Evolutionary conservation across 2,329 filamentous ascomycete species (phyloP), one percentile per base, ranked within the genome.

Genomic region (Claviceps cyperi): DNA sequence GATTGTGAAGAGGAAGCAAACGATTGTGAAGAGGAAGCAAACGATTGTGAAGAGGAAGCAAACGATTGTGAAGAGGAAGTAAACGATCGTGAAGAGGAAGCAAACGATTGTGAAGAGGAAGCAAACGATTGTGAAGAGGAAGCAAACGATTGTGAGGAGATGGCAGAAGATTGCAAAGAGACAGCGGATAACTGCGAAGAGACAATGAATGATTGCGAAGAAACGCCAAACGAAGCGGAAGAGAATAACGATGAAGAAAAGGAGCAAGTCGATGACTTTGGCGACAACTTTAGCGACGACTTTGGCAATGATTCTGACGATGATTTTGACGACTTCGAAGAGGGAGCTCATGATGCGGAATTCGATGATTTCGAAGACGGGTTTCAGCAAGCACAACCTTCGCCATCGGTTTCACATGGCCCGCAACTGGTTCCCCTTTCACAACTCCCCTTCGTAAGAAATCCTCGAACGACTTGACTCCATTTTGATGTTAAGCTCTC

Each of bases 331-430:
- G 77, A 80, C 54, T 81, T 81, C 56, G 76, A 79, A 58, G 77
- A 80, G 58, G 77, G 75, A 46, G 74, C 71, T 56, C 73, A 69
- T 7, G 71, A 70, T 44, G 71, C 70, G 24, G 76, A 76, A 58
- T 82, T 83, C 67, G 78, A 80, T 59, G 83, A 86, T 59, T 88
- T 87, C 65, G 81, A 84, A 60, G 84, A 83, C 56, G 81, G 74
- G 38, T 87, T 87, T 61, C 76, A 86, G 59, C 71, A 78, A 62
- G 64, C 76, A 51, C 53, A 61, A 37, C 53, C 59, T 19, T 55
- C 57, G 24, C 48, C 58, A 5, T 58, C 59, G 45, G 57, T 62
- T 28, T 60, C 60, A 43, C 53, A 62, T 41, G 55, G 60, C 28
- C 55, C 65, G 55, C 61, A 65, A 51, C 60, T 65, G 52, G 52